Conservation (phyloP, 345 rosid genomes). For the Linum lewisii region DNA sequence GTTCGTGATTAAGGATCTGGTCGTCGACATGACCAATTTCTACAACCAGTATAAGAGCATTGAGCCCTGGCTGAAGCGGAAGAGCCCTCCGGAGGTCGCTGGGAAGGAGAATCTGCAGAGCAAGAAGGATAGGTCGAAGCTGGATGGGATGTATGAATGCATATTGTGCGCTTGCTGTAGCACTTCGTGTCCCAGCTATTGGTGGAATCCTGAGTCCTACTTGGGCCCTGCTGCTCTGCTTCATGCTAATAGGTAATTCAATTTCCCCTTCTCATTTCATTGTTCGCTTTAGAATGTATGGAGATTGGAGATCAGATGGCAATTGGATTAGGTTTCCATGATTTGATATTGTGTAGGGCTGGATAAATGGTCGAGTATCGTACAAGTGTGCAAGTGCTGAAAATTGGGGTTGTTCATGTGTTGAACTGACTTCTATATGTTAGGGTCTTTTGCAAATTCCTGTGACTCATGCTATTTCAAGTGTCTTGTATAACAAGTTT, state of each 20-base stretch:
- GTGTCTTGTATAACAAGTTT: too few species aligned
- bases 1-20: constrained; percentile 92
- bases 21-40: constrained; percentile 94
- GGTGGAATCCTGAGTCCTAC: constrained; percentile 98
- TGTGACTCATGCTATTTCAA: too few species aligned
- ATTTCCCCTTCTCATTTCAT: not conserved
- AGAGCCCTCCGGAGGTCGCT: constrained; percentile 43
- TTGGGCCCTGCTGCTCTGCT: constrained; percentile 93
- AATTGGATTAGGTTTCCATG: not conserved
- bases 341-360: not conserved
- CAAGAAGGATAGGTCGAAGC: constrained; percentile 82
- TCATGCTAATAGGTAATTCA: constrained; percentile 70
- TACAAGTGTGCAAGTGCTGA: too few species aligned
- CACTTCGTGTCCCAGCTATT: constrained; percentile 90
- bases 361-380: too few species aligned
- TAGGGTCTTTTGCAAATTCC: too few species aligned
- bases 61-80: constrained; percentile 98
- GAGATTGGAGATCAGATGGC: too few species aligned
- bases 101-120: constrained; percentile 87
- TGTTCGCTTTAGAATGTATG: not conserved
- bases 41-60: constrained; percentile 96
- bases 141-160: constrained; percentile 97
- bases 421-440: too few species aligned
- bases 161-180: constrained; percentile 92
- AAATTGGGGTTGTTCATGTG: too few species aligned